phyloP scores from a whole-genome alignment of 2,329 filamentous ascomycete species.

The Colletotrichum godetiae region DNA sequence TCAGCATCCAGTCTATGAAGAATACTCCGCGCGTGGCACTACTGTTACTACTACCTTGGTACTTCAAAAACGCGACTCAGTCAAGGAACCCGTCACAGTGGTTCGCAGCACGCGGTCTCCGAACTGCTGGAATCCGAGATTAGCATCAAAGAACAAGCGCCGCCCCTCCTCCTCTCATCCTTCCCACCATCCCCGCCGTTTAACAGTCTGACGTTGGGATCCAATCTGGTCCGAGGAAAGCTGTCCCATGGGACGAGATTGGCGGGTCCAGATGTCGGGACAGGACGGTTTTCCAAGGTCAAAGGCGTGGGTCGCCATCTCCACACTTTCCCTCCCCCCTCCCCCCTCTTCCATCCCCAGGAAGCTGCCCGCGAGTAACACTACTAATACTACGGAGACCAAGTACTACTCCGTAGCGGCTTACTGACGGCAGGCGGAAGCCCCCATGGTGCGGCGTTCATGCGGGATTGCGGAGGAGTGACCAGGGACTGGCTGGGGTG shows the following conservation, averaged over 20 bases:
- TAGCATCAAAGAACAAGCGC: neutral
- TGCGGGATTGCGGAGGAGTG: conserved; percentile 32
- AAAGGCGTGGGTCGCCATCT: neutral
- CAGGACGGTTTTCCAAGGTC: neutral
- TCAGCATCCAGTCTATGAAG: conserved; percentile 19
- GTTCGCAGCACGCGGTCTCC: conserved; percentile 9
- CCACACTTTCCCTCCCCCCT: neutral
- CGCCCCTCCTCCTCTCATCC: neutral
- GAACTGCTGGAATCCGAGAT: conserved; percentile 9
- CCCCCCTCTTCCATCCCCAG: neutral
- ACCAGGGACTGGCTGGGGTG: conserved; percentile 25
- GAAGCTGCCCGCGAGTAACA: conserved; percentile 13
- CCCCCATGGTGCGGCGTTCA: conserved; percentile 22
- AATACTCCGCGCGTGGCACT: neutral
- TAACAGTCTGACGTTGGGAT: conserved; percentile 8
- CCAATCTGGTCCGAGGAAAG: neutral
- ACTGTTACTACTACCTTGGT: neutral
- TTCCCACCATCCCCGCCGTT: neutral
- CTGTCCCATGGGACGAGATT: conserved; percentile 6
- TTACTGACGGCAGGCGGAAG: conserved; percentile 18
- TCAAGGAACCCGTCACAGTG: conserved; percentile 4
- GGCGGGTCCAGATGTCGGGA: conserved; percentile 9
- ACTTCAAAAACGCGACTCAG: conserved; percentile 6
- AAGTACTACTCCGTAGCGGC: neutral
- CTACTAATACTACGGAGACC: neutral